Conservation (phyloP, 371 early-diverging fungal genomes). For the Thermomucor indicae-seudaticae region DNA sequence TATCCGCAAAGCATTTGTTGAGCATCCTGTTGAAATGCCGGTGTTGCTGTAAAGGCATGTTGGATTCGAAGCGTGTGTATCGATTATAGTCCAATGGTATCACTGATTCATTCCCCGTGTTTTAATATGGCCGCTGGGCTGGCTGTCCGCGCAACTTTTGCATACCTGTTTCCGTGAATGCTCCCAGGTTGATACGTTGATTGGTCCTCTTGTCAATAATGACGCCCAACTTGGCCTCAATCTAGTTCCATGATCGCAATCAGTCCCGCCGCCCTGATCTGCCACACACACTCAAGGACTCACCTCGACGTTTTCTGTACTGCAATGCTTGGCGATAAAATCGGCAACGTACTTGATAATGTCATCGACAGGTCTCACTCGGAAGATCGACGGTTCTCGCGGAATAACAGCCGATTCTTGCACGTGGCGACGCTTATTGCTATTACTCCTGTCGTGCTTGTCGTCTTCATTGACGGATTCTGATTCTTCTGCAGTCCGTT, state of each 20-base stretch:
- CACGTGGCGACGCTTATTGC: too few species aligned
- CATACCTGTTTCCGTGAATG: constrained; percentile 62
- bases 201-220: constrained; percentile 61
- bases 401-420: neutral
- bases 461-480: too few species aligned
- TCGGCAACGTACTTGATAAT: constrained; percentile 57
- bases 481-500: neutral
- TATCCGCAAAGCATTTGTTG: constrained; percentile 53
- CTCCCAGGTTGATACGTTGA: constrained; percentile 56
- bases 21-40: constrained; percentile 61
- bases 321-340: constrained; percentile 52
- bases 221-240: constrained; percentile 81
- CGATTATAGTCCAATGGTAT: neutral
- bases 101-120: neutral
- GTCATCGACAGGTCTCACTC: constrained; percentile 50
- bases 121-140: too few species aligned
- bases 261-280: neutral
- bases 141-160: too few species aligned
- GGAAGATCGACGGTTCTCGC: constrained; percentile 35
- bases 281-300: neutral
- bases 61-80: constrained; percentile 56
- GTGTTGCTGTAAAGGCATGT: constrained; percentile 70
- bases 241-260: constrained; percentile 31
- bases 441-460: neutral
- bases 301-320: constrained; percentile 60